Conservation (phyloP, 75 land plant genomes). For the Selaginella tamariscina region DNA sequence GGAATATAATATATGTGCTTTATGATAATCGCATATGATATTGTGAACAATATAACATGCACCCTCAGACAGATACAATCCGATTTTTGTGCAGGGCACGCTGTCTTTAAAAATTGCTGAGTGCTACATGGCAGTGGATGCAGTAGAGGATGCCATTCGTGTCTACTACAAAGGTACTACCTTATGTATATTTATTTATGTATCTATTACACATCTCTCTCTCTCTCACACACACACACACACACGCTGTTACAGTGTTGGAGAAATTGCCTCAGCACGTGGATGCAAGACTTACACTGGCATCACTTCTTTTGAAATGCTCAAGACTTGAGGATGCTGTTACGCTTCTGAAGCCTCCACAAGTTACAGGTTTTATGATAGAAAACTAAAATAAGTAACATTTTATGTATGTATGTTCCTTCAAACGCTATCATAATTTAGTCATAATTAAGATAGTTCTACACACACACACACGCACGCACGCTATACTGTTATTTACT, state of each 20-base stretch:
- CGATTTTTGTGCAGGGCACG: conserved; percentile 27
- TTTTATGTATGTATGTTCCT: too few species aligned
- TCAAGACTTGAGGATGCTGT: conserved; percentile 55
- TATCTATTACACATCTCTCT: neutral
- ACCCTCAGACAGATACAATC: too few species aligned
- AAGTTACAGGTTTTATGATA: conserved; percentile 24
- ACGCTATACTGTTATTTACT: neutral
- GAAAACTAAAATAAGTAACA: too few species aligned
- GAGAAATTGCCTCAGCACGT: conserved; percentile 31
- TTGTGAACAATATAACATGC: too few species aligned
- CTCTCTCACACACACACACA: too few species aligned
- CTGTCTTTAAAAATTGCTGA: conserved; percentile 55
- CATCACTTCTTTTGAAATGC: conserved; percentile 51
- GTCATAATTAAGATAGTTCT: too few species aligned
- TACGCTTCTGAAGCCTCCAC: conserved; percentile 49
- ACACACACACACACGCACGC: too few species aligned
- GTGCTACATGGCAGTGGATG: conserved; percentile 41
- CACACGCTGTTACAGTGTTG: too few species aligned
- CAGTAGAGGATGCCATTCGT: conserved; percentile 37
- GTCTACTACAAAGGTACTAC: conserved; percentile 50
- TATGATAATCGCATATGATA: too few species aligned
- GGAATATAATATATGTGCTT: too few species aligned
- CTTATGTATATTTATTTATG: neutral
- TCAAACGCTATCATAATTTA: too few species aligned
- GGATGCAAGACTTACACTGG: conserved; percentile 52